Percentiles rank a stretch among this genome's conserved stretches.
These are phyloP conservation scores for Pseudozyma hubeiensis DNA, from an alignment of 1,284 basidiomycete species.

Conservation along the genomic window DNA sequence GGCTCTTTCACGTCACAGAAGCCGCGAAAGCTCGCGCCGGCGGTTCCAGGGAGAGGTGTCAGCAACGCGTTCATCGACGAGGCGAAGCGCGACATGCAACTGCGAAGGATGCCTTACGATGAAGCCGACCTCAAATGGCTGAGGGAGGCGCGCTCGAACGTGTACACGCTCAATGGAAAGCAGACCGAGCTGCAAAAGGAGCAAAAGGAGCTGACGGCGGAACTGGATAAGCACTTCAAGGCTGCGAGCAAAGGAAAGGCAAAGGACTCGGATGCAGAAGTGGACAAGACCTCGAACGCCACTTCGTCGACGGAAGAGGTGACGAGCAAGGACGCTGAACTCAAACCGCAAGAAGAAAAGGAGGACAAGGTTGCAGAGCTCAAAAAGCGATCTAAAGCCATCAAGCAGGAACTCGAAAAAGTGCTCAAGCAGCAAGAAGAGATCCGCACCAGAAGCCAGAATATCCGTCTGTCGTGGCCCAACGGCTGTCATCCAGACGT, in stretches of 20 bases:
- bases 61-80: slow-evolving; percentile 27
- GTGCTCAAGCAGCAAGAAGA: slow-evolving; percentile 21
- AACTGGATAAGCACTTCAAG: slow-evolving; percentile 7
- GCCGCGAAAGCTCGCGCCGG: slow-evolving; percentile 7
- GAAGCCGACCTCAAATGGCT: slow-evolving; percentile 30
- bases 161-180: slow-evolving; percentile 13
- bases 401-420: slow-evolving; percentile 26
- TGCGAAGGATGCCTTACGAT: slow-evolving; percentile 29
- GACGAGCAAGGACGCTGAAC: background rate
- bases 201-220: slow-evolving; percentile 15
- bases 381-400: slow-evolving; percentile 2
- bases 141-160: slow-evolving; percentile 2
- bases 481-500: slow-evolving; percentile 45
- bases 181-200: slow-evolving; percentile 16
- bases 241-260: background rate
- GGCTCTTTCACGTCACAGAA: slow-evolving; percentile 1
- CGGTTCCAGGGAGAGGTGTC: slow-evolving; percentile 18
- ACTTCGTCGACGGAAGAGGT: background rate
- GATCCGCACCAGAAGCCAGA: slow-evolving; percentile 6
- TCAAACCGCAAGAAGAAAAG: background rate
- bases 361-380: slow-evolving; percentile 13
- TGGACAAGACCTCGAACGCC: background rate
- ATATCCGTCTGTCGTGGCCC: slow-evolving; percentile 33
- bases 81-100: slow-evolving; percentile 28
- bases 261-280: background rate